Conservation (phyloP, 169 alveolate genomes). For the Eimeria praecox region DNA sequence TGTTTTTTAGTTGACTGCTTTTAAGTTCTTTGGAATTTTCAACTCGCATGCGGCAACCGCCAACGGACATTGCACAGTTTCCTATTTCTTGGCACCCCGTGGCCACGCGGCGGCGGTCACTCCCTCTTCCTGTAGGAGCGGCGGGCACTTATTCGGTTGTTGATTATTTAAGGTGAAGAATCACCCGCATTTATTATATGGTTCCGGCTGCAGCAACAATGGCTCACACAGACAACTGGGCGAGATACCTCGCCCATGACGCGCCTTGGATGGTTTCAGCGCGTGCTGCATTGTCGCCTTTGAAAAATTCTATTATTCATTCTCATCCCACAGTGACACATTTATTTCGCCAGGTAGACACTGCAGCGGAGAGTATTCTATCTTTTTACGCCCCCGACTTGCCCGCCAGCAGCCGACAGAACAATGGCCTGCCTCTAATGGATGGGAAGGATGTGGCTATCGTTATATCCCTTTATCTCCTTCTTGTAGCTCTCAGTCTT, state of each 20-base stretch:
- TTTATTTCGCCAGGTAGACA: conserved; percentile 35
- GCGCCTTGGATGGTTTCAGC: conserved; percentile 47
- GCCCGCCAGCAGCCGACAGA: conserved; percentile 38
- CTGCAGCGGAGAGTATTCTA: conserved; percentile 1
- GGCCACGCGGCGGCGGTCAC: not conserved
- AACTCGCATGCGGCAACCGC: conserved; percentile 27
- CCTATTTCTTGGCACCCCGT: not conserved
- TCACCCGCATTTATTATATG: not conserved
- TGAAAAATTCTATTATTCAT: conserved; percentile 4
- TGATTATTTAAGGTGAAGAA: not conserved
- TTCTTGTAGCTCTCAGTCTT: conserved; percentile 21
- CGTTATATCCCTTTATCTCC: not conserved
- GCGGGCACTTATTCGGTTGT: not conserved
- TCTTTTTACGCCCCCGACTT: conserved; percentile 64
- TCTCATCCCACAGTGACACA: not conserved
- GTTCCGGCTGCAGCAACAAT: not conserved
- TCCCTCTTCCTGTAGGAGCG: not conserved
- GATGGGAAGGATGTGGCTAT: conserved; percentile 53
- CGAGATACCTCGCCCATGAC: conserved; percentile 51
- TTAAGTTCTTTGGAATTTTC: not conserved
- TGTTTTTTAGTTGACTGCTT: not conserved
- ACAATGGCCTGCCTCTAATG: conserved; percentile 51
- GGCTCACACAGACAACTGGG: conserved; percentile 37
- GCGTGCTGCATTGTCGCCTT: not conserved
- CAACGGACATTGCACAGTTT: not conserved